Conservation (phyloP, 257 asterid species). For the Petunia axillaris region DNA sequence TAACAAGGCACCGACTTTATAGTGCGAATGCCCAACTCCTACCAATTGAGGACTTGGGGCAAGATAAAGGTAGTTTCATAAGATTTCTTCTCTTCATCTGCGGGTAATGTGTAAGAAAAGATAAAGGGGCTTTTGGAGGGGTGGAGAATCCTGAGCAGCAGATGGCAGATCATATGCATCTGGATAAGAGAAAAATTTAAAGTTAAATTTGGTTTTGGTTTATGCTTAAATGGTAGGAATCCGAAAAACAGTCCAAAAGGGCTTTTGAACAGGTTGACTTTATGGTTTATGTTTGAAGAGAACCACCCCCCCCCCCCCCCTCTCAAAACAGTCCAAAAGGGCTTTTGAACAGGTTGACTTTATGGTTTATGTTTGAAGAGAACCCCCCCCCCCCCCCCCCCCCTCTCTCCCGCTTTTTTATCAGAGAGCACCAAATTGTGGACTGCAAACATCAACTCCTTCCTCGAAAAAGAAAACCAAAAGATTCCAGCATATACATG, state of each 20-base stretch:
- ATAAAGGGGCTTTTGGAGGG: not conserved
- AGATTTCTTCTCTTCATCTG: not conserved
- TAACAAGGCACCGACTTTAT: no score
- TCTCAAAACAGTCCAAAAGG: not conserved
- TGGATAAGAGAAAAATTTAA: not conserved
- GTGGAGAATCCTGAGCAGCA: no score
- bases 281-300: not conserved
- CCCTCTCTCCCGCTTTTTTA: not conserved
- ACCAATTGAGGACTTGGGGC: not conserved
- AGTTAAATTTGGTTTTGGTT: not conserved
- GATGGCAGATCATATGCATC: no score
- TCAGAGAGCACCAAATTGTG: not conserved
- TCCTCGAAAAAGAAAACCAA: not conserved
- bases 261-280: not conserved
- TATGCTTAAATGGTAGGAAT: no score
- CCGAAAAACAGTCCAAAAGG: not conserved
- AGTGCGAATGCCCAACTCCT: not conserved
- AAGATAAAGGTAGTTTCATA: not conserved
- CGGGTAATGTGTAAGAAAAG: not conserved
- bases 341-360: no score
- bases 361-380: not conserved
- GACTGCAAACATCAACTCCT: conserved; percentile 14
- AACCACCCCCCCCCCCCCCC: not conserved
- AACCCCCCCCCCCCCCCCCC: not conserved
- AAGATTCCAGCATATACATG: not conserved